Evolutionary conservation across 371 early-diverging fungal genomes (phyloP).

Genomic region (Choanephora cucurbitarum): DNA sequence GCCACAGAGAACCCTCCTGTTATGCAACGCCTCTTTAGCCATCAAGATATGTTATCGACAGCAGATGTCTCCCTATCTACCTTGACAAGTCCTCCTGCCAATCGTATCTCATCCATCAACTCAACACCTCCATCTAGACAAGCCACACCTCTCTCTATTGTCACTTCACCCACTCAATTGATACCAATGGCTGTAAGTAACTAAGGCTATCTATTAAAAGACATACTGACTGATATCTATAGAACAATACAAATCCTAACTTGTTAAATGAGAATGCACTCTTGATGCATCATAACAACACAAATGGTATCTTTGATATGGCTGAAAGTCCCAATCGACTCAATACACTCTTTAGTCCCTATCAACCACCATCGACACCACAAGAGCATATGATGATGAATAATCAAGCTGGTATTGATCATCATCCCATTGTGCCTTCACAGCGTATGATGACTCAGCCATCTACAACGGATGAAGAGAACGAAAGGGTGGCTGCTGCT

Average conservation of each 20-base stretch:
- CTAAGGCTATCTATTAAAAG: neutral
- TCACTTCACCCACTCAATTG: constrained; percentile 11
- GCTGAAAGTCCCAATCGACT: neutral
- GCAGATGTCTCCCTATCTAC: too few relatives aligned
- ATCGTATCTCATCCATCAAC: too few relatives aligned
- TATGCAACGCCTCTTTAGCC: neutral
- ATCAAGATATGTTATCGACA: neutral
- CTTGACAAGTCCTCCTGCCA: neutral
- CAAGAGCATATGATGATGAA: constrained; percentile 15
- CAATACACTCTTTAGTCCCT: neutral
- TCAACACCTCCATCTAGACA: neutral
- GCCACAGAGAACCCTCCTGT: neutral
- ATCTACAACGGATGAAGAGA: constrained; percentile 14
- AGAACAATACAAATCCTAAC: constrained; percentile 6
- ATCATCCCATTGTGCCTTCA: constrained; percentile 30
- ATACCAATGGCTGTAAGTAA: neutral
- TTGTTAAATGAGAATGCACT: neutral
- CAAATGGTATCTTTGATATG: constrained; percentile 7
- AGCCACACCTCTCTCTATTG: constrained; percentile 2
- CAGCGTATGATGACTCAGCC: constrained; percentile 14
- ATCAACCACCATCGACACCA: constrained; percentile 3
- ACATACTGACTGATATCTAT: neutral
- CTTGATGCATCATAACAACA: constrained; percentile 8
- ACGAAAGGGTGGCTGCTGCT: constrained; percentile 21
- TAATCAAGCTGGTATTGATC: constrained; percentile 11